A percentile compares a stretch with the other conserved stretches of the same genome.
Evolutionary conservation across 2,329 filamentous ascomycete genomes (phyloP).

Genomic region (Paradendryphiella salina): DNA sequence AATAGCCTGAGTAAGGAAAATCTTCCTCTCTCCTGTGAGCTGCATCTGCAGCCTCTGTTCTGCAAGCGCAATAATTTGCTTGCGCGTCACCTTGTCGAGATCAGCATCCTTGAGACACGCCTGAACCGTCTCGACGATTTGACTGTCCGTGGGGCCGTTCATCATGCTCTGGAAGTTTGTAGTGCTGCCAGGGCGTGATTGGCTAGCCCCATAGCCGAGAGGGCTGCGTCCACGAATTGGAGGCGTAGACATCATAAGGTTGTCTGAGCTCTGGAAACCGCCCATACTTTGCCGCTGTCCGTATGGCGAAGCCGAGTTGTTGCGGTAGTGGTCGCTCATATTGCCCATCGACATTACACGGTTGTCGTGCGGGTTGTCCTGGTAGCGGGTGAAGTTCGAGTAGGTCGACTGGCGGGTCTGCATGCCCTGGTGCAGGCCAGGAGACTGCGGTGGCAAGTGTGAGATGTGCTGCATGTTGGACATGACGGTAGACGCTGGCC

Average conservation of each 20-base stretch:
- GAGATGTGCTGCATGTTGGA: constrained; percentile 74
- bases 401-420: constrained; percentile 71
- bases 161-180: constrained; percentile 62
- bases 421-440: constrained; percentile 69
- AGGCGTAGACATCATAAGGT: constrained; percentile 46
- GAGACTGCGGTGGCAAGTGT: constrained; percentile 79
- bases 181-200: constrained; percentile 58
- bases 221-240: constrained; percentile 53
- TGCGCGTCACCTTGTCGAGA: constrained; percentile 96
- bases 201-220: constrained; percentile 50
- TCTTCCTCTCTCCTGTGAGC: constrained; percentile 79
- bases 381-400: constrained; percentile 66
- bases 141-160: constrained; percentile 73
- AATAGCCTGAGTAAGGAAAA: constrained; percentile 90
- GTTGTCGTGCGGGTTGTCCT: constrained; percentile 61
- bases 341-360: constrained; percentile 65
- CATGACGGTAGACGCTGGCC: constrained; percentile 82
- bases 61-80: constrained; percentile 81
- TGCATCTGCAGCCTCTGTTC: constrained; percentile 93
- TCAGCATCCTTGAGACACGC: constrained; percentile 84
- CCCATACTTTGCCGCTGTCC: constrained; percentile 47
- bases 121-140: constrained; percentile 84
- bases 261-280: constrained; percentile 49
- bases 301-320: constrained; percentile 41
- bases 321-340: constrained; percentile 49